phyloP scores from a whole-genome alignment of 768 basidiomycete species.

The Psilocybe azurescens region DNA sequence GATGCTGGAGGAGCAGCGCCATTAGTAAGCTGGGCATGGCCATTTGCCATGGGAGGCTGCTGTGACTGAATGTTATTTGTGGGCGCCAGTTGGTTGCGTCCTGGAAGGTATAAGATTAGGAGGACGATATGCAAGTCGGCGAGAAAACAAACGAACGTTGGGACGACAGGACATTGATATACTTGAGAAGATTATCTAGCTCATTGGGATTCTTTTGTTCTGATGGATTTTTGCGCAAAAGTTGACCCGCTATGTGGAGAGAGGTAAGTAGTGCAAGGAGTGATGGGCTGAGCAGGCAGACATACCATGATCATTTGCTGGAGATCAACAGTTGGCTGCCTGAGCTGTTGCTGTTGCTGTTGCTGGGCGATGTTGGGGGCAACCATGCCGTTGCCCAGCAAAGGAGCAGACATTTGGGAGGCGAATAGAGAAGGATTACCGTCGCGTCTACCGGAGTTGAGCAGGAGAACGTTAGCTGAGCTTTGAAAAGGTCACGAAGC shows the following conservation, averaged over 20 bases:
- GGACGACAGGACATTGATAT: conserved; percentile 47
- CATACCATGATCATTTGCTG: conserved; percentile 50
- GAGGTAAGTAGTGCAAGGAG: conserved; percentile 13
- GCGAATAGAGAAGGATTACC: conserved; percentile 2
- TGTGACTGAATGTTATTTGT: conserved; percentile 37
- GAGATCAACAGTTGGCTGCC: conserved; percentile 40
- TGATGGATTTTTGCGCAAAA: conserved; percentile 55
- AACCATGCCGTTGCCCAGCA: conserved; percentile 44
- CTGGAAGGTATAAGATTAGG: conserved; percentile 13
- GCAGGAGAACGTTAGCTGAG: background rate
- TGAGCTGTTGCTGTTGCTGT: conserved; percentile 27
- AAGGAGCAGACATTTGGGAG: conserved; percentile 41
- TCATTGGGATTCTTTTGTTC: conserved; percentile 54
- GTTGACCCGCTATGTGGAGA: conserved; percentile 45
- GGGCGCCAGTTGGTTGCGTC: conserved; percentile 35
- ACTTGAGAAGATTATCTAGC: conserved; percentile 51
- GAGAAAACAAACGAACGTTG: conserved; percentile 17
- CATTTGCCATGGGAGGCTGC: conserved; percentile 48
- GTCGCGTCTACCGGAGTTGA: conserved; percentile 19
- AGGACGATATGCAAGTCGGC: background rate
- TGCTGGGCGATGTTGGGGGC: conserved; percentile 38
- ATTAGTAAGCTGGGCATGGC: conserved; percentile 52
- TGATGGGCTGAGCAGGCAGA: conserved; percentile 11
- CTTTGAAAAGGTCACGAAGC: conserved; percentile 35
- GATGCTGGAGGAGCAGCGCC: conserved; percentile 45